Conservation (phyloP, 1,284 basidiomycete genomes). For the Rhodotorula glutinis region DNA sequence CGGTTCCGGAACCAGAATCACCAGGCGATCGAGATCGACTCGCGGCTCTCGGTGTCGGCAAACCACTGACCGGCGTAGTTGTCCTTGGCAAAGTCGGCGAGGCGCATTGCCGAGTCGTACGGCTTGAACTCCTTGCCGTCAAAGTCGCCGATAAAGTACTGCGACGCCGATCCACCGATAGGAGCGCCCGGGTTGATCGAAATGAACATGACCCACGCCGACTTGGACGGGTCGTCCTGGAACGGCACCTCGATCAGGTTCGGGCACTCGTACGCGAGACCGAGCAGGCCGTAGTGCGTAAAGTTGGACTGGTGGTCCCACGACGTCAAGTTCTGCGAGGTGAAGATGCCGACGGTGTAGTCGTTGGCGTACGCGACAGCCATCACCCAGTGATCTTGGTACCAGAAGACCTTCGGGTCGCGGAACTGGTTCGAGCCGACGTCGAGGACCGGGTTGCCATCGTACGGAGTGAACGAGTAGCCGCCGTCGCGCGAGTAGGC, state of each 20-base stretch:
- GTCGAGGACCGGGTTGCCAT: slow-evolving; percentile 18
- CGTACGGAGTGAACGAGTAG: slow-evolving; percentile 9
- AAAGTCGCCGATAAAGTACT: slow-evolving; percentile 12
- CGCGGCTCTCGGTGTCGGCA: not conserved
- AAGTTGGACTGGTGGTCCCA: slow-evolving; percentile 12
- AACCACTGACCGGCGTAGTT: slow-evolving; percentile 4
- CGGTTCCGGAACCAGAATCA: not conserved
- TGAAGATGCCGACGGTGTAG: slow-evolving; percentile 14
- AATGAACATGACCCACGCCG: not conserved
- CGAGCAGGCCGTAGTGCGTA: slow-evolving; percentile 7
- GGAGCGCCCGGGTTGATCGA: slow-evolving; percentile 15
- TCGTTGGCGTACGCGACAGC: slow-evolving; percentile 11
- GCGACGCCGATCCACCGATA: slow-evolving; percentile 2
- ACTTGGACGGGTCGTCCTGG: not conserved
- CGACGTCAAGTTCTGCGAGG: slow-evolving; percentile 14
- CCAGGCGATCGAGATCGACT: slow-evolving; percentile 4
- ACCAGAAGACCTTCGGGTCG: slow-evolving; percentile 25
- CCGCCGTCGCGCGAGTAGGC: slow-evolving; percentile 21
- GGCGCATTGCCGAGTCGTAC: not conserved
- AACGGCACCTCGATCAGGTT: not conserved
- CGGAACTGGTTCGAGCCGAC: slow-evolving; percentile 15
- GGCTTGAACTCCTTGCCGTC: slow-evolving; percentile 8
- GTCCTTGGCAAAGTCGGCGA: slow-evolving; percentile 7
- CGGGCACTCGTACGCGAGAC: slow-evolving; percentile 15
- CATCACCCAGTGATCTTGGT: slow-evolving; percentile 19